These are phyloP conservation scores for Syzygium oleosum DNA, from an alignment of 345 rosid species.

Conservation along the genomic window DNA sequence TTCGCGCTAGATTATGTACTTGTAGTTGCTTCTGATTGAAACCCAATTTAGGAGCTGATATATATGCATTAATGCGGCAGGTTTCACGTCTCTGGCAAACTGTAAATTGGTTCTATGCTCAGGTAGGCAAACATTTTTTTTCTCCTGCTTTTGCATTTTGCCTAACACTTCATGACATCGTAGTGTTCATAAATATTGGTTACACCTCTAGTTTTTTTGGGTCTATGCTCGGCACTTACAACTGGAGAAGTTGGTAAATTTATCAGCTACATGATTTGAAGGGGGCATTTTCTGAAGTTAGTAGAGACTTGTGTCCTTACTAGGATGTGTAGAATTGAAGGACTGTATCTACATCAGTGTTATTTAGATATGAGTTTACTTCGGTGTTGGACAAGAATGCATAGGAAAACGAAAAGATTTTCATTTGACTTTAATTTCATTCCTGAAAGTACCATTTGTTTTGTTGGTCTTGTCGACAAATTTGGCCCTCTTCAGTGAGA, in stretches of 20 bases:
- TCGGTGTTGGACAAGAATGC: background rate
- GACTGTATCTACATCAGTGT: no score
- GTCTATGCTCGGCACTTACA: background rate
- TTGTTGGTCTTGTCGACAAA: background rate
- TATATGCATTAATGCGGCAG: slow-evolving; percentile 40
- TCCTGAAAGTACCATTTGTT: background rate
- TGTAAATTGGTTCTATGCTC: slow-evolving; percentile 65
- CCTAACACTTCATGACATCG: background rate
- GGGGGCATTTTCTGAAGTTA: background rate
- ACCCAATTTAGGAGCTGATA: background rate
- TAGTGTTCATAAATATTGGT: background rate
- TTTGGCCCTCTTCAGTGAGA: background rate
- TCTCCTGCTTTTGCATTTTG: background rate
- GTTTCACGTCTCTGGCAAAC: slow-evolving; percentile 71
- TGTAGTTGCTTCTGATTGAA: slow-evolving; percentile 9
- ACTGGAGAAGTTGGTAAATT: background rate
- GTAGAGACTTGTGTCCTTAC: background rate
- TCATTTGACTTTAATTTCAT: background rate
- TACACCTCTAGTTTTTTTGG: background rate
- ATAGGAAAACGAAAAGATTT: background rate
- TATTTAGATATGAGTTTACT: no score
- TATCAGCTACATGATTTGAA: background rate
- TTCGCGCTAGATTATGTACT: background rate
- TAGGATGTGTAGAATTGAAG: background rate
- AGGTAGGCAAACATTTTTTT: slow-evolving; percentile 23